phyloP scores from a whole-genome alignment of 305 asterid species.

The Fraxinus paxiana region DNA sequence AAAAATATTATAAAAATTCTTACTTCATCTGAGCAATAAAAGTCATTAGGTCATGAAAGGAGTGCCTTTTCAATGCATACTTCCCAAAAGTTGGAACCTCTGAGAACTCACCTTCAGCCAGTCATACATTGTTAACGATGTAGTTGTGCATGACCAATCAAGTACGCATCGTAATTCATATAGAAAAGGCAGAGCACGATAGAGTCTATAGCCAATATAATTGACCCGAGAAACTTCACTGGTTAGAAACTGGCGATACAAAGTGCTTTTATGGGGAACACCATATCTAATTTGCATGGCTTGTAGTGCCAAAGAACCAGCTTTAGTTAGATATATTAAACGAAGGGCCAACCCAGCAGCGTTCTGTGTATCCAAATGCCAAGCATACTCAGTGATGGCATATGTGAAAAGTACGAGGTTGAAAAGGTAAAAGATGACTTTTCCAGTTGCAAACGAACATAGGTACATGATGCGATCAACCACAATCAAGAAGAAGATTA shows the following conservation, averaged over 20 bases:
- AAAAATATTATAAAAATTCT: neutral
- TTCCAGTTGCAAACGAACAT: constrained; percentile 81
- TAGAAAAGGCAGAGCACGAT: constrained; percentile 94
- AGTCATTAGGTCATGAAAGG: neutral
- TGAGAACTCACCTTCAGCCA: constrained; percentile 82
- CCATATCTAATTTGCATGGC: constrained; percentile 91
- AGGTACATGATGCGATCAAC: constrained; percentile 91
- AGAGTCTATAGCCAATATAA: constrained; percentile 81
- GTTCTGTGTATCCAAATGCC: constrained; percentile 72
- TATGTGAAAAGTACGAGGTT: constrained; percentile 79
- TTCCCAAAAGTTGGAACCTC: neutral
- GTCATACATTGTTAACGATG: constrained; percentile 95
- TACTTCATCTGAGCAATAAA: neutral
- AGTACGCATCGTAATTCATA: constrained; percentile 92
- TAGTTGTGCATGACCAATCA: constrained; percentile 97
- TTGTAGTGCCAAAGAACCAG: constrained; percentile 80
- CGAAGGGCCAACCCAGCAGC: constrained; percentile 89
- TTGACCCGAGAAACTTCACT: constrained; percentile 83
- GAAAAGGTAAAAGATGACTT: constrained; percentile 86
- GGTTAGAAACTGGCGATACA: constrained; percentile 94
- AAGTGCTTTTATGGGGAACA: constrained; percentile 81
- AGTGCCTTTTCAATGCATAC: neutral
- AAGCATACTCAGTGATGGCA: constrained; percentile 75
- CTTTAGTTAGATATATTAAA: constrained; percentile 85
- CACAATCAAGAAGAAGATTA: constrained; percentile 85